Base-by-base conservation (phyloP, 192 early-diverging fungal species). In the Gaertneriomyces semiglobifer region DNA sequence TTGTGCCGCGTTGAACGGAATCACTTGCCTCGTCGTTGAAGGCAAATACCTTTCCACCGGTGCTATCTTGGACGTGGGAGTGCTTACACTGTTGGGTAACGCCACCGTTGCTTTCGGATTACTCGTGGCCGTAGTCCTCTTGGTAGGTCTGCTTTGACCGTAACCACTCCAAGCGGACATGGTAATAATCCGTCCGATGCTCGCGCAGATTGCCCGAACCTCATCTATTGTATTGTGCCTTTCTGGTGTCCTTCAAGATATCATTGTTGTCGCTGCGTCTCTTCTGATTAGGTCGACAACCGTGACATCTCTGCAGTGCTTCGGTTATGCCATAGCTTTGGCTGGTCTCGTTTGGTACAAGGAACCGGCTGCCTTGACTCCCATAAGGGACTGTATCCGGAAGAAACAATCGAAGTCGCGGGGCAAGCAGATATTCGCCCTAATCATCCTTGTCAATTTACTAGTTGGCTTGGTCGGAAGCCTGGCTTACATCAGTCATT, bases 1-100 rank as follows among this genome's bases (percentile, higher is more conserved):
- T 25, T 74, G 72, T 50, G 67, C 72, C 12, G 5, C 69, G 7
- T 56, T 74, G 50, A 74, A 74, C 62, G 66, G 48, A 4, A 14
- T 74, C 12, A 67, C 62, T 3, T 74, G 60, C 57, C 7, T 59
- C 7, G 7, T 74, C 52, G 9, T 58, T 9, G 72, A 74, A 63
- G 48, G 61, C 7, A 7, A 9, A 12, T 39, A 8, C 9, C 44
- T 68, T 16, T 47, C 20, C 11, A 19, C 45, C 14, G 66, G 12
- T 8, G 61, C 53, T 14, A 55, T 59, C 42, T 11, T 48, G 40
- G 11, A 42, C 6, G 52, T 69, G 0, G 72, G 72, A 14, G 14
- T 70, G 25, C n/a, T n/a, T 1, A 19, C 64, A 11, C 33, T 74
- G 10, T 50, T 74, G 44, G 14, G 42, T 8, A 74, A 74, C 50